Base-by-base conservation (phyloP, 768 basidiomycete species). In the Termitomyces sp. region DNA sequence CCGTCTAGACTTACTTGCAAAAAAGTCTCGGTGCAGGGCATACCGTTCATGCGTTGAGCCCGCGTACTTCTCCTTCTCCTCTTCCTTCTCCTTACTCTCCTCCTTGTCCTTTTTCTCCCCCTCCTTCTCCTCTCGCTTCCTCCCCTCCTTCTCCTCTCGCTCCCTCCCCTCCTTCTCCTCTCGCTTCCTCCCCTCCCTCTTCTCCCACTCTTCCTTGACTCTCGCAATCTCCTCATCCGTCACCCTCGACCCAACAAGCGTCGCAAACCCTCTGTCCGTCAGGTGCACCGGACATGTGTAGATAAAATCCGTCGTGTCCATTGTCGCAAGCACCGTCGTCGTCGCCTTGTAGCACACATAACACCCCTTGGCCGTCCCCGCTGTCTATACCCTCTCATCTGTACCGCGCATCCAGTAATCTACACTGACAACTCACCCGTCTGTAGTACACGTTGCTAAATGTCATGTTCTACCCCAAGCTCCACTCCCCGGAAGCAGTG, bases 401-500 rank as follows among this genome's bases (percentile, higher is more conserved):
- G 54, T 63, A 61, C 53, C 57, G 28, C 41, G 39, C n/a, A 27
- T 48, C 46, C 55, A 19, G 46, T 30, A 43, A 41, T 55, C 7
- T 50, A 28, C 21, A 5, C 37, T 23, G 43, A 27, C 3, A 25
- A 77, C 83, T 76, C 70, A 93, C 92, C 63, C 93, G 83, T 71
- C 91, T 91, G 74, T 93, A 94, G 73, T 95, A 97, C 43, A 92
- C 65, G 68, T 97, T 96, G 32, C 78, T 77, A 73, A 91, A 88
- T 42, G 83, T 83, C 88, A 89, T 89, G n/a, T n/a, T n/a, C n/a
- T n/a, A n/a, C n/a, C n/a, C n/a, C n/a, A n/a, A n/a, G n/a, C n/a
- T n/a, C n/a, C n/a, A n/a, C n/a, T n/a, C 32, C 9, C 32, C 32
- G 32, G 32, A 32, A 32, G n/a, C 46, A 46, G 47, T 55, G 49